Percentiles rank a stretch among this genome's conserved stretches.
Conservation (phyloP, 805 yeast genomes). For the Geotrichum ghanense region DNA sequence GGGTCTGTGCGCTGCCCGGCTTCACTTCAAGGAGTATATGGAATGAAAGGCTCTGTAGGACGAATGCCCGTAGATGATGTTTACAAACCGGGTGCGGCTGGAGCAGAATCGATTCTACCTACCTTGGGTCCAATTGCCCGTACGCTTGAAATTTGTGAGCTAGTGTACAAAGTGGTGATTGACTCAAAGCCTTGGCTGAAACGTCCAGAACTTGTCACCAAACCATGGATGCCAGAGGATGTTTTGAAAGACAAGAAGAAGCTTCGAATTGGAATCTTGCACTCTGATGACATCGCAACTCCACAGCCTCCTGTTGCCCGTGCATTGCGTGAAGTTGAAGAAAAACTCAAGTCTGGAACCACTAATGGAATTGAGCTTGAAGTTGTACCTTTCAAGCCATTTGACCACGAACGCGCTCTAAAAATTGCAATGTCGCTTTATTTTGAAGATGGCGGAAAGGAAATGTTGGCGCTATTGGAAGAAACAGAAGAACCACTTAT, state of each 20-base stretch:
- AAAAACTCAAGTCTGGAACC: slow-evolving; percentile 8
- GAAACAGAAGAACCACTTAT: slow-evolving; percentile 10
- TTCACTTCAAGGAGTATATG: slow-evolving; percentile 31
- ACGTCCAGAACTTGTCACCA: slow-evolving; percentile 31
- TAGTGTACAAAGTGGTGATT: slow-evolving; percentile 33
- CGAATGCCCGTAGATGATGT: slow-evolving; percentile 28
- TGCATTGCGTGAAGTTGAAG: slow-evolving; percentile 28
- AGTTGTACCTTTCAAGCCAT: slow-evolving; percentile 36
- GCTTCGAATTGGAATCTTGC: slow-evolving; percentile 33
- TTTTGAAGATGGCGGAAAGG: slow-evolving; percentile 8
- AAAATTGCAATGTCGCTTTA: slow-evolving; percentile 3
- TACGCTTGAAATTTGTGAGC: slow-evolving; percentile 38
- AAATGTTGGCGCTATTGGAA: slow-evolving; percentile 4
- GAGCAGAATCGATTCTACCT: slow-evolving; percentile 42
- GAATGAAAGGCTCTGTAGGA: slow-evolving; percentile 35
- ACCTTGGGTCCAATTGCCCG: slow-evolving; percentile 47
- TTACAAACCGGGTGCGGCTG: slow-evolving; percentile 34
- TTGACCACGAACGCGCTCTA: slow-evolving; percentile 4
- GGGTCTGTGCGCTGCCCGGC: slow-evolving; percentile 42
- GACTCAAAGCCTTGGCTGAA: slow-evolving; percentile 31
- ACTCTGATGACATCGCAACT: slow-evolving; percentile 31
- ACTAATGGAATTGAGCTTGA: slow-evolving; percentile 37
- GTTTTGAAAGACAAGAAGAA: slow-evolving; percentile 20
- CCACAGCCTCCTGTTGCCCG: slow-evolving; percentile 41
- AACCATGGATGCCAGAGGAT: slow-evolving; percentile 28